A percentile compares a stretch with the other conserved stretches of the same genome.
Evolutionary conservation across 345 rosid species (phyloP).

Genomic region (Sisymbrium altissimum): DNA sequence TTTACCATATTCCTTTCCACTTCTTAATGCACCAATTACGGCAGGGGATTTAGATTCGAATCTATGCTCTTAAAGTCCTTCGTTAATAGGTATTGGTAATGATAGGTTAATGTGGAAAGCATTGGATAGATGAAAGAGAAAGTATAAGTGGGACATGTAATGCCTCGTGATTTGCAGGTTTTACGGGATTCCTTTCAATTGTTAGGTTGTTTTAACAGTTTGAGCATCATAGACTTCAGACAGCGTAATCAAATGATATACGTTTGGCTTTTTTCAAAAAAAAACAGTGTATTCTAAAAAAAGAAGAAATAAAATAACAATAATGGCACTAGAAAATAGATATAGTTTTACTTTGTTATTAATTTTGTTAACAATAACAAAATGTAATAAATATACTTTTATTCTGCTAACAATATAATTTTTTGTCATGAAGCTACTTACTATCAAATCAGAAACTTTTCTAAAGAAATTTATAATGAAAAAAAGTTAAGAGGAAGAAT

Average conservation of each 20-base stretch:
- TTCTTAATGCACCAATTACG: conserved; percentile 30
- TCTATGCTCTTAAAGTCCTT: conserved; percentile 9
- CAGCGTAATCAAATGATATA: background rate
- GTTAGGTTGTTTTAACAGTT: conserved; percentile 14
- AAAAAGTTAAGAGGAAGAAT: no score
- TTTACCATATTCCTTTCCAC: background rate
- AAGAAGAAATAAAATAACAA: background rate
- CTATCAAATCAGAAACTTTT: no score
- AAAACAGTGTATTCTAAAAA: background rate
- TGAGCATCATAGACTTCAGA: conserved; percentile 8
- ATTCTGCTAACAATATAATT: no score
- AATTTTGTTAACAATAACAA: no score
- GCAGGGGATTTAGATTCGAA: conserved; percentile 2
- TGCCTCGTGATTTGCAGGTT: conserved; percentile 30
- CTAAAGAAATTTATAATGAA: no score
- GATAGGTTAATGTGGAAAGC: conserved; percentile 29
- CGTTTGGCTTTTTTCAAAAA: background rate
- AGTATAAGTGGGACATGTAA: conserved; percentile 22
- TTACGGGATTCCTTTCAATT: conserved; percentile 24
- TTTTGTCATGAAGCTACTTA: no score
- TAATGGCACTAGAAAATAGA: background rate
- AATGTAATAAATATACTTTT: no score
- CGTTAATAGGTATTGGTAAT: conserved; percentile 22
- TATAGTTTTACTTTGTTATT: no score
- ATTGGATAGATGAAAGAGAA: background rate